Evolutionary conservation across 305 asterid species (phyloP).

Genomic region (Fraxinus xanthoxyloides): DNA sequence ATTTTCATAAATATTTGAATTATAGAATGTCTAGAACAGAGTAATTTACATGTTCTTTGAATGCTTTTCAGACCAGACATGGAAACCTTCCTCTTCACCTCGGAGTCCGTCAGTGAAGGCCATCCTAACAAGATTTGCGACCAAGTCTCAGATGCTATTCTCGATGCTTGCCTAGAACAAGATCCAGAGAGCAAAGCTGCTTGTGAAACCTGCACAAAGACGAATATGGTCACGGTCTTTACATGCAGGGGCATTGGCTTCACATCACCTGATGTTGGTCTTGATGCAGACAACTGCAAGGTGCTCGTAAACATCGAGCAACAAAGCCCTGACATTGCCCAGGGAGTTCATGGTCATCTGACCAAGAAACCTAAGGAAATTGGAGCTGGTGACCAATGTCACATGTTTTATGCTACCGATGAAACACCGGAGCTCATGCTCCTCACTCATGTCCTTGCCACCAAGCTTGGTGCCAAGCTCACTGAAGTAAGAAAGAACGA

Average conservation of each 20-base stretch:
- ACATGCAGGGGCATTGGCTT: slow-evolving; percentile 38
- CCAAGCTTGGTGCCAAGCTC: slow-evolving; percentile 26
- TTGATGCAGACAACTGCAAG: slow-evolving; percentile 35
- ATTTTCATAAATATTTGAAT: background rate
- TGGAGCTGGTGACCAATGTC: slow-evolving; percentile 33
- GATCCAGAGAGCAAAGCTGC: slow-evolving; percentile 36
- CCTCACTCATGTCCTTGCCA: slow-evolving; percentile 24
- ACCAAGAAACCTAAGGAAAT: slow-evolving; percentile 37
- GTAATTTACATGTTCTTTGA: background rate
- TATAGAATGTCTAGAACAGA: background rate
- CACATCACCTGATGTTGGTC: slow-evolving; percentile 33
- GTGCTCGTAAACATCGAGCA: slow-evolving; percentile 37
- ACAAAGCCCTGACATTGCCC: slow-evolving; percentile 37
- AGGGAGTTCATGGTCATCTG: slow-evolving; percentile 37
- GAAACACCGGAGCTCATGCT: slow-evolving; percentile 27
- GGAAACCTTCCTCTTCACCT: slow-evolving; percentile 34
- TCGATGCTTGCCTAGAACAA: slow-evolving; percentile 32
- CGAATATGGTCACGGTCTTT: no score
- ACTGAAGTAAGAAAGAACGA: slow-evolving; percentile 27
- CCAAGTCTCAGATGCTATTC: slow-evolving; percentile 35
- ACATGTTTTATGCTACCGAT: slow-evolving; percentile 31
- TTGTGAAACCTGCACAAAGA: slow-evolving; percentile 33
- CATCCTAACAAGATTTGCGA: slow-evolving; percentile 36
- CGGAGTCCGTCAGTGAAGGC: slow-evolving; percentile 33
- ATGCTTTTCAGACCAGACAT: slow-evolving; percentile 12